These are phyloP conservation scores for Pseudopithomyces maydicus DNA, from an alignment of 2,329 filamentous ascomycete species.

Conservation along the genomic window DNA sequence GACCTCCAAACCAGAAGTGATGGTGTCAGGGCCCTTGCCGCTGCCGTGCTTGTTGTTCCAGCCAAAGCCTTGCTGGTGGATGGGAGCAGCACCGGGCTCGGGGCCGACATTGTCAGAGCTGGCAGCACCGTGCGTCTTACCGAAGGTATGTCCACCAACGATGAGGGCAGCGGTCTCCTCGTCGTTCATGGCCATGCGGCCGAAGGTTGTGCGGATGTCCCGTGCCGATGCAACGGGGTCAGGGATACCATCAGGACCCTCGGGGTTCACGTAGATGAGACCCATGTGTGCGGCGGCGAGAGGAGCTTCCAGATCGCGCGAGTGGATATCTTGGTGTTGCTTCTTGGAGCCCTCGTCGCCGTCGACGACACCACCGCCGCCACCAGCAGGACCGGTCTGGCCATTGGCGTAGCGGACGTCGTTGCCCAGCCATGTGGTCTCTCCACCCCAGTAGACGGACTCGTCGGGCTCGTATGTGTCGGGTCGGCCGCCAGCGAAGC, in stretches of 20 bases:
- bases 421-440: conserved; percentile 76
- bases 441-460: conserved; percentile 77
- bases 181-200: conserved; percentile 83
- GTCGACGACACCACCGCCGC: conserved; percentile 48
- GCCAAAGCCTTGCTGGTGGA: conserved; percentile 73
- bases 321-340: conserved; percentile 49
- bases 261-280: conserved; percentile 82
- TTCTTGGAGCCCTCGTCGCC: conserved; percentile 37
- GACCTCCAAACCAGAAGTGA: conserved; percentile 78
- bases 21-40: conserved; percentile 74
- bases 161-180: conserved; percentile 82
- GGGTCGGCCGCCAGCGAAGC: conserved; percentile 73
- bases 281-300: conserved; percentile 74
- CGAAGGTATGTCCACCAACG: conserved; percentile 77
- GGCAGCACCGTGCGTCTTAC: conserved; percentile 79
- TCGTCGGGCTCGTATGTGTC: conserved; percentile 79
- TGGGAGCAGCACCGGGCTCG: conserved; percentile 68
- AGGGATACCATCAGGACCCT: conserved; percentile 72
- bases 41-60: conserved; percentile 69
- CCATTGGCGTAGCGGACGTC: conserved; percentile 68
- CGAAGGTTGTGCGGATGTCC: conserved; percentile 77
- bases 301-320: conserved; percentile 69
- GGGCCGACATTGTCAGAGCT: conserved; percentile 66
- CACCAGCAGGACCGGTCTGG: conserved; percentile 50
- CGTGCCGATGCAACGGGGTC: conserved; percentile 71